phyloP scores from a whole-genome alignment of 805 yeast species.

The Cyberlindnera bimundalis region DNA sequence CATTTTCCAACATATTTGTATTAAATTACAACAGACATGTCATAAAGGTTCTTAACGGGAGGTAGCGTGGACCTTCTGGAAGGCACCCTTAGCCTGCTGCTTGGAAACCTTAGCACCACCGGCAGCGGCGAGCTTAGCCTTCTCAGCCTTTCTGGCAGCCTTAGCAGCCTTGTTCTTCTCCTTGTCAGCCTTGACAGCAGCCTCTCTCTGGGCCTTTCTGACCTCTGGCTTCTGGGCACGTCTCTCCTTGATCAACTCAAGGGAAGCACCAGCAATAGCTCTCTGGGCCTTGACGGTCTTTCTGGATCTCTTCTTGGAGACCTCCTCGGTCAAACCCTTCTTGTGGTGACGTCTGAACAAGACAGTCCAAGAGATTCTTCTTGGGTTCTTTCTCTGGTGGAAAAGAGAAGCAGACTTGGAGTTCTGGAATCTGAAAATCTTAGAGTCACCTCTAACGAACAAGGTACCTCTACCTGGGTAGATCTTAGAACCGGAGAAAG shows the following conservation, averaged over 20 bases:
- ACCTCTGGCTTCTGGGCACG: conserved; percentile 94
- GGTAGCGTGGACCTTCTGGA: conserved; percentile 94
- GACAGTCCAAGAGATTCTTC: conserved; percentile 99
- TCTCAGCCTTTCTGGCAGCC: conserved; percentile 93
- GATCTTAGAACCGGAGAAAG: conserved; percentile 98
- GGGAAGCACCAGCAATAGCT: conserved; percentile 99
- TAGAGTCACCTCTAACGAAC: conserved; percentile 99
- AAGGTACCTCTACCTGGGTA: conserved; percentile 99
- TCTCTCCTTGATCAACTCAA: conserved; percentile 97
- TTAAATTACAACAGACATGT: conserved; percentile 15
- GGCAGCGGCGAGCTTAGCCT: conserved; percentile 77
- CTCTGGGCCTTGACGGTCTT: conserved; percentile 98
- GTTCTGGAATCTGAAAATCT: conserved; percentile 98
- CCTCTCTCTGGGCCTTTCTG: conserved; percentile 96
- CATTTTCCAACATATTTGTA: conserved; percentile 20
- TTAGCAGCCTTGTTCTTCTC: conserved; percentile 88
- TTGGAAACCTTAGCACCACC: conserved; percentile 80
- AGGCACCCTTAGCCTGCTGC: conserved; percentile 97
- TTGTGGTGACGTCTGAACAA: conserved; percentile 99
- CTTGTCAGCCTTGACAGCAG: conserved; percentile 78
- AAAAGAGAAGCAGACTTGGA: conserved; percentile 97
- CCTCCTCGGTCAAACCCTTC: conserved; percentile 99
- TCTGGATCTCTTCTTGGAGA: conserved; percentile 94
- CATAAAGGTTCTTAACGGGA: conserved; percentile 71
- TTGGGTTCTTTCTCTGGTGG: conserved; percentile 99